Percentiles rank a stretch among this genome's conserved stretches.
These are phyloP conservation scores for Panicum miliaceum DNA, from an alignment of 176 grass and related monocot species.

Conservation along the genomic window DNA sequence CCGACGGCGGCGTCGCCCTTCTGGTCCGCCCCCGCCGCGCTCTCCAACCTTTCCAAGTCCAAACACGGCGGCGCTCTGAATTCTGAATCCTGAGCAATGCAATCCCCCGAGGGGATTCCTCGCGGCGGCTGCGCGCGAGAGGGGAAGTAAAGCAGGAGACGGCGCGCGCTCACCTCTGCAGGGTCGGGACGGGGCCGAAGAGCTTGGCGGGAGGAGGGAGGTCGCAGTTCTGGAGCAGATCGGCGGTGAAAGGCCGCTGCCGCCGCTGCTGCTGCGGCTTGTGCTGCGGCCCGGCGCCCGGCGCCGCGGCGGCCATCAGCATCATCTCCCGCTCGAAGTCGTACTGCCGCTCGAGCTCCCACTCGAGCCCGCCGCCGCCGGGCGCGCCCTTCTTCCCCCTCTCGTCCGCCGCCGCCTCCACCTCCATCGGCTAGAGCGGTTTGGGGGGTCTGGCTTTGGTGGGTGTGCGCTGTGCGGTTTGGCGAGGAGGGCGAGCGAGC, in stretches of 20 bases:
- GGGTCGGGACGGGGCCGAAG: conserved; percentile 61
- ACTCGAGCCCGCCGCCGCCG: conserved; percentile 48
- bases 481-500: background rate
- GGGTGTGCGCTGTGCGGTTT: background rate
- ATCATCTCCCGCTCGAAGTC: conserved; percentile 67
- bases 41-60: conserved; percentile 38
- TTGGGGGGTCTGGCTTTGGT: background rate
- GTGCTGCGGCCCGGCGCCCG: conserved; percentile 17
- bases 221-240: conserved; percentile 96
- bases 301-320: conserved; percentile 48
- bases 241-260: conserved; percentile 26
- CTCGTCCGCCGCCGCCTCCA: conserved; percentile 32
- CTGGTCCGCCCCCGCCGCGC: conserved; percentile 21
- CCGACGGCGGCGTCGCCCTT: background rate
- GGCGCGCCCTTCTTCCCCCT: conserved; percentile 12
- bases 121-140: background rate
- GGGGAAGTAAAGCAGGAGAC: background rate
- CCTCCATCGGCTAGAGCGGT: conserved; percentile 33
- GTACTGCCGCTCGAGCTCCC: conserved; percentile 52
- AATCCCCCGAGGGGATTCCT: background rate
- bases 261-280: background rate
- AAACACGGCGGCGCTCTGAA: background rate
- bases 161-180: conserved; percentile 1
- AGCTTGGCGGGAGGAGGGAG: conserved; percentile 82
- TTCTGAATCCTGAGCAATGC: background rate